Evolutionary conservation across 192 early-diverging fungal species (phyloP).

Genomic region (Entomortierella beljakovae): DNA sequence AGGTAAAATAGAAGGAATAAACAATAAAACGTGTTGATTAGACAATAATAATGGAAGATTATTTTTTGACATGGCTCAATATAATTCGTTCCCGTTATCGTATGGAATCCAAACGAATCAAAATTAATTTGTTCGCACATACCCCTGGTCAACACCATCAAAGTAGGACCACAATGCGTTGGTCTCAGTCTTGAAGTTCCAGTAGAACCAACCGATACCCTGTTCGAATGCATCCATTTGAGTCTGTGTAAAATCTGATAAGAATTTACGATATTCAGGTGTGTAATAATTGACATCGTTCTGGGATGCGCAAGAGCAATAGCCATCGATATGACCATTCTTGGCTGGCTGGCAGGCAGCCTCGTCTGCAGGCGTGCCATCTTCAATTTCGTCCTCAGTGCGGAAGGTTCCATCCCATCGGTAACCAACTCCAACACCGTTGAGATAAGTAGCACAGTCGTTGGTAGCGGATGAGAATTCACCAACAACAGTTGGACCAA

Average conservation of each 20-base stretch:
- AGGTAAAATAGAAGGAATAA: no score
- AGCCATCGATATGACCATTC: slow-evolving; percentile 31
- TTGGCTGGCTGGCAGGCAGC: slow-evolving; percentile 27
- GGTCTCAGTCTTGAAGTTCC: slow-evolving; percentile 80
- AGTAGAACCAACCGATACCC: slow-evolving; percentile 78
- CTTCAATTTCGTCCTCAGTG: slow-evolving; percentile 15
- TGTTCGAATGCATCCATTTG: slow-evolving; percentile 80
- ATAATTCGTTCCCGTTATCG: no score
- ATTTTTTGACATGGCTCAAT: no score
- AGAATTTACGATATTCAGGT: slow-evolving; percentile 50
- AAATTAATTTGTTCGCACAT: slow-evolving; percentile 7
- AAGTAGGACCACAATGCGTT: slow-evolving; percentile 66
- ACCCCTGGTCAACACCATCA: slow-evolving; percentile 59
- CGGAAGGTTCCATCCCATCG: slow-evolving; percentile 73
- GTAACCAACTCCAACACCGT: slow-evolving; percentile 70
- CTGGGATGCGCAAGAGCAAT: slow-evolving; percentile 67
- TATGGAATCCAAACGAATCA: neutral
- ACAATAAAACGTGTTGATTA: no score
- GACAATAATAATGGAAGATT: no score
- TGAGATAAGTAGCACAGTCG: slow-evolving; percentile 83
- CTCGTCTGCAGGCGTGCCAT: neutral
- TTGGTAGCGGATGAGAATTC: slow-evolving; percentile 80
- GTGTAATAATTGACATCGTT: slow-evolving; percentile 50
- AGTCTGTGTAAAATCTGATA: slow-evolving; percentile 65
- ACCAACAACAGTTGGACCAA: slow-evolving; percentile 75